These are phyloP conservation scores for Bassia scoparia DNA, from an alignment of 148 eudicot species.

Conservation along the genomic window DNA sequence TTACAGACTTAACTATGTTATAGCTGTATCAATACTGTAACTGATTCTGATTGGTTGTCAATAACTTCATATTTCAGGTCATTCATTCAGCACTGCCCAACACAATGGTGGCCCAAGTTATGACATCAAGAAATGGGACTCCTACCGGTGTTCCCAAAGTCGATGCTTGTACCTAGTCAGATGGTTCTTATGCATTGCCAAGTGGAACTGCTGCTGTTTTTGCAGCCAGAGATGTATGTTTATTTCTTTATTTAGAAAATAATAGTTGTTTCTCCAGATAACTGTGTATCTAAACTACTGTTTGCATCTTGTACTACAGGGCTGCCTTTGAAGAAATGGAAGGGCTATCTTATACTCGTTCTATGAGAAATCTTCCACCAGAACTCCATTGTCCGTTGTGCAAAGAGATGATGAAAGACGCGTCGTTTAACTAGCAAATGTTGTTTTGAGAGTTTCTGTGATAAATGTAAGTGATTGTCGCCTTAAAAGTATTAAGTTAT, in stretches of 20 bases:
- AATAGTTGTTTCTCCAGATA: neutral
- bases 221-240: slow-evolving; percentile 70
- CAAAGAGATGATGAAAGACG: slow-evolving; percentile 94
- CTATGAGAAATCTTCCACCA: slow-evolving; percentile 76
- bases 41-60: slow-evolving; percentile 3
- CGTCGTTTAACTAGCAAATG: slow-evolving; percentile 93
- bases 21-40: slow-evolving; percentile 9
- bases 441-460: slow-evolving; percentile 82
- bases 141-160: slow-evolving; percentile 85
- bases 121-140: slow-evolving; percentile 65
- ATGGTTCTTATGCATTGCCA: slow-evolving; percentile 75
- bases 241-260: neutral
- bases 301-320: slow-evolving; percentile 42
- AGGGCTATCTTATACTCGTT: slow-evolving; percentile 73
- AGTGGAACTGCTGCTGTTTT: slow-evolving; percentile 71
- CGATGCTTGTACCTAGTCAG: slow-evolving; percentile 76
- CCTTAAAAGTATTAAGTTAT: neutral
- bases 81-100: slow-evolving; percentile 95
- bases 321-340: slow-evolving; percentile 91
- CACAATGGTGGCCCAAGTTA: slow-evolving; percentile 82
- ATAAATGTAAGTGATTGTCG: slow-evolving; percentile 59
- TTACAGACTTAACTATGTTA: neutral
- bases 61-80: slow-evolving; percentile 47
- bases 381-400: slow-evolving; percentile 90
- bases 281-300: slow-evolving; percentile 13